Base-by-base conservation (phyloP, 1,284 basidiomycete genomes). In the Trametes sp. region DNA sequence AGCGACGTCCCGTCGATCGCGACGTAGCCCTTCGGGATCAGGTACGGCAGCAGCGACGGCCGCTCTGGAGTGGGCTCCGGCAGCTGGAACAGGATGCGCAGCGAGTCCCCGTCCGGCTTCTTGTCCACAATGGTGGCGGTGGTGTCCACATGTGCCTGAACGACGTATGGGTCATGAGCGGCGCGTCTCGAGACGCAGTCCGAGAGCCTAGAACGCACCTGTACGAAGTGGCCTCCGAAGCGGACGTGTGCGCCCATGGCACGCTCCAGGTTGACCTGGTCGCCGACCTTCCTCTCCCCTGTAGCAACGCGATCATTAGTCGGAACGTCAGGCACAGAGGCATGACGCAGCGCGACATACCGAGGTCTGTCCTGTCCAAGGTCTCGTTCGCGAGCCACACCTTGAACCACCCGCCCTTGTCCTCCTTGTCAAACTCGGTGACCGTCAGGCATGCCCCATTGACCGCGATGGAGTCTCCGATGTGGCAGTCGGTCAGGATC, bases 321-420 rank as follows among this genome's bases (percentile, higher is more conserved):
- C 31, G 21, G 21, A 3, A 14, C 16, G 57, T 14, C n/a, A 29
- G 41, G 48, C 31, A 35, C 24, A 10, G 21, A 14, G 19, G 35
- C 19, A 28, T 24, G 35, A 60, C 42, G 49, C 57, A 51, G 33
- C 11, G 35, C 42, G 31, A 72, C 84, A 67, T 72, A 93, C 95
- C 96, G 52, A 99, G 81, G 80, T 98, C 94, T 14, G 96, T 98
- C 76, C 95, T 84, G 54, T 87, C 83, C 61, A 99, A 80, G 14
- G 98, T 99, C 81, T 99, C 98, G 66, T 97, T 96, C 50, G 96
- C 96, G 38, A 98, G 80, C 81, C 96, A 98, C 58, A 98, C 94
- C 70, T 89, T 92, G 83, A 99, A 99, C 84, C 86, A 92, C 2
- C 92, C 91, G 8, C 86, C 86, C 7, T 84, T 73, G 38, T 81